Base-by-base conservation (phyloP, 768 basidiomycete genomes). In the Suillus luteus region DNA sequence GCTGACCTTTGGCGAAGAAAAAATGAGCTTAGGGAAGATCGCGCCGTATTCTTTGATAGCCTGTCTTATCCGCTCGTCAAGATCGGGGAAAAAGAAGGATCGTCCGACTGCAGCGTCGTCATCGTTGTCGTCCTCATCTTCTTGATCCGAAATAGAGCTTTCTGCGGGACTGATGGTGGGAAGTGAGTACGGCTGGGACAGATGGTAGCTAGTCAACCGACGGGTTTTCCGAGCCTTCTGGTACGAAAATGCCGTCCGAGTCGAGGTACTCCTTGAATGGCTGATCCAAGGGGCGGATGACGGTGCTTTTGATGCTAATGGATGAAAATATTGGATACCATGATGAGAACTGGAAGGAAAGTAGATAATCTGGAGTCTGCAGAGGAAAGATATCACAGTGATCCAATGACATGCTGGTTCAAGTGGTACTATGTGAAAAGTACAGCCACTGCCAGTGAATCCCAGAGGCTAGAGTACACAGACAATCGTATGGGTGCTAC, bases 1-100 rank as follows among this genome's bases (percentile, higher is more conserved):
- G 69, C 81, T 63, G 64, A 91, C 95, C 79, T 89, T 91, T 15
- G 96, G 96, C n/a, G 93, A 89, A 7, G 95, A 93, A 78, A 96
- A 97, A 71, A 97, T 98, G 62, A 99, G 86, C 77, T 99, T 99
- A 0, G 96, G 95, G 73, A 99, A 99, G 35, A 96, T 89, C 7
- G 89, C 90, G 3, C 86, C 91, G 73, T 92, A 95, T 62, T 83
- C 76, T 52, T 77, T 69, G n/a, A 97, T 80, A 40, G 82, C 83
- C 15, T 78, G 73, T 57, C 92, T 78, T 65, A 98, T 96, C 62
- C 79, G 79, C 15, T 78, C 76, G 69, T 95, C 93, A n/a, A 97
- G 78, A 54, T 88, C 88, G 0, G 95, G 94, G 71, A 99, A 96
- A 3, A 89, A 79, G 69, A 86, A 93, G 31, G 67, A 76, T 57